These are phyloP conservation scores for Salix suchowensis DNA, from an alignment of 345 rosid species.

Conservation along the genomic window DNA sequence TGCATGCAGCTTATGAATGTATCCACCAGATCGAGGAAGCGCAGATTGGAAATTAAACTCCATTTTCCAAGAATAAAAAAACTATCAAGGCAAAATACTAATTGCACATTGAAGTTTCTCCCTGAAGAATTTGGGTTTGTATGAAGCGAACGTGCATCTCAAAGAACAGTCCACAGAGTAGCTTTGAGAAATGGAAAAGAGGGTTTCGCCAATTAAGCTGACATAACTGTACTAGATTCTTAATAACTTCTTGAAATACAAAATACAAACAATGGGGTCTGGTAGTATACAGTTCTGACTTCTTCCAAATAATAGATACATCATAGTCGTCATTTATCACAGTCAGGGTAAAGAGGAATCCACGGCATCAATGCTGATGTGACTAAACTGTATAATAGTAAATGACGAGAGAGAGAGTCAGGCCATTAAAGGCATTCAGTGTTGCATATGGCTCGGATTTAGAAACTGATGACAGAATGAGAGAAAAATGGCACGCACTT, in stretches of 20 bases:
- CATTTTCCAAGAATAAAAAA: too few species aligned
- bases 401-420: constrained; percentile 20
- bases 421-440: constrained; percentile 36
- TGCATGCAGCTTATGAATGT: too few species aligned
- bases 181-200: not conserved
- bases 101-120: too few species aligned
- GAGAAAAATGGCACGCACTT: not conserved
- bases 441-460: constrained; percentile 36
- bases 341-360: constrained; percentile 27
- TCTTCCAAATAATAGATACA: constrained; percentile 14
- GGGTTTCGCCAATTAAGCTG: constrained; percentile 22
- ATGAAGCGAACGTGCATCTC: not conserved
- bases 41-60: too few species aligned
- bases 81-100: not conserved
- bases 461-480: constrained; percentile 42
- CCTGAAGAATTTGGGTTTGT: not conserved
- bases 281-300: not conserved
- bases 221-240: constrained; percentile 8
- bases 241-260: not conserved
- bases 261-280: not conserved
- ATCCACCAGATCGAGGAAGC: too few species aligned
- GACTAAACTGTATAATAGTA: constrained; percentile 35
- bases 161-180: too few species aligned
- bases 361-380: constrained; percentile 41
- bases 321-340: constrained; percentile 20